Evolutionary conservation across 305 asterid genomes (phyloP), one percentile per base, ranked within the genome.

Genomic region (Plantago coronopus): DNA sequence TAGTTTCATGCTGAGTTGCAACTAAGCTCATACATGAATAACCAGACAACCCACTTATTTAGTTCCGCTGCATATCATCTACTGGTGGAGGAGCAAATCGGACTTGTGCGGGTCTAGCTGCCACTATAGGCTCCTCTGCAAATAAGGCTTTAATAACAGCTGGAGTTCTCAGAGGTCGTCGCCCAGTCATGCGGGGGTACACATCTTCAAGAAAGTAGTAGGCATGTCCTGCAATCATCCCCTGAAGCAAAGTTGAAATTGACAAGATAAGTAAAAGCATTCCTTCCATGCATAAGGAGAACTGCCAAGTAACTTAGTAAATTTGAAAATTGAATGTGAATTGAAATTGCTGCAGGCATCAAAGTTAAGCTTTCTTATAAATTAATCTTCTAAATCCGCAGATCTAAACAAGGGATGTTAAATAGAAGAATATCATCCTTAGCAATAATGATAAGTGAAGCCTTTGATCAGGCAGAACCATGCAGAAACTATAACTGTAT

Each of bases 161-260:
- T 13, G 97, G 99, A 54, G 99, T 89, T 76, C 66, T 93, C 73
- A 93, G 80, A 45, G 97, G 98, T 54, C 89, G 79, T 11, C 98
- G 79, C 46, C 94, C 95, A 22, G 97, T 87, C 96, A 93, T 89
- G 56, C 86, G 70, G 0, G 96, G 98, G 71, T 93, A 89, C 48
- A 89, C 99, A 25, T 81, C 91, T 72, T 89, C 94, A 38, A 91
- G 95, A 70, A 89, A 91, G 72, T 86, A 89, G 85, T 91, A 89
- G 38, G 97, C 98, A 73, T 91, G 97, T 8, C 95, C 96, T 47
- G 97, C 96, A 54, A 91, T 82, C 98, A 89, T 85, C 46, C 99
- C 96, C 95, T 89, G 88, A 69, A 63, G 53, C 70, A 69, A 69
- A 55, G 25, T 53, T 1, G 19, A 51, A 53, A 22, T 53, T 53